Conservation (phyloP, 176 grass and related monocot genomes). For the Juncus effusus region DNA sequence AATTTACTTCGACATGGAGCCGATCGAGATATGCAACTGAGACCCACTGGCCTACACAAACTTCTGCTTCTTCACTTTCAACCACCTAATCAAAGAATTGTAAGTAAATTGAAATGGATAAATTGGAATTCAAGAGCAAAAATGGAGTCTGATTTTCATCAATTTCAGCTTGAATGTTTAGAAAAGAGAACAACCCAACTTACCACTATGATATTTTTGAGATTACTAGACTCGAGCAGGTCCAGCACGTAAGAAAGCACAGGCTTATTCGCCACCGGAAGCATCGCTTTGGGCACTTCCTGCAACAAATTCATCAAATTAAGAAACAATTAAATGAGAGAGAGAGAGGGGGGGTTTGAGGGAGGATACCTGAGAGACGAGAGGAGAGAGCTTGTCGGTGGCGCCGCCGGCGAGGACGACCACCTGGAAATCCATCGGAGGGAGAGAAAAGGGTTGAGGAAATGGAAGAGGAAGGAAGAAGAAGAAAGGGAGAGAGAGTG, state of each 20-base stretch:
- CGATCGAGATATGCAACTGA: slow-evolving; percentile 69
- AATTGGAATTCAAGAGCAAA: too few relatives aligned
- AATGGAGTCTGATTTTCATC: not conserved
- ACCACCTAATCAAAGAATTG: slow-evolving; percentile 44
- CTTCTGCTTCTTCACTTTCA: slow-evolving; percentile 68
- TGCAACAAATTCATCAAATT: slow-evolving; percentile 21
- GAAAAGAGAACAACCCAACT: slow-evolving; percentile 21
- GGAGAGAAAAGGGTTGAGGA: too few relatives aligned
- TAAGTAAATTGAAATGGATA: not conserved
- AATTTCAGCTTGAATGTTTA: not conserved
- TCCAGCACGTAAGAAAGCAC: slow-evolving; percentile 83
- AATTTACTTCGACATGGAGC: slow-evolving; percentile 66
- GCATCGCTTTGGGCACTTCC: slow-evolving; percentile 86
- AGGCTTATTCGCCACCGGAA: slow-evolving; percentile 88
- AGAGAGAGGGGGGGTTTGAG: not conserved
- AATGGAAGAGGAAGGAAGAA: too few relatives aligned
- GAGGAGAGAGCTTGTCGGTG: slow-evolving; percentile 72
- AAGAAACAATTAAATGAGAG: not conserved
- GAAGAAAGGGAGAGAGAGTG: too few relatives aligned
- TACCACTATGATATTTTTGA: slow-evolving; percentile 90
- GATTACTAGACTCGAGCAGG: slow-evolving; percentile 78
- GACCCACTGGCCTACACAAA: slow-evolving; percentile 62
- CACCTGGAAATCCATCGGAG: slow-evolving; percentile 89
- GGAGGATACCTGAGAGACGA: slow-evolving; percentile 59
- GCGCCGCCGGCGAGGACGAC: slow-evolving; percentile 90